Conservation (phyloP, 306 rosid genomes). For the Elaeagnus macrophylla region DNA sequence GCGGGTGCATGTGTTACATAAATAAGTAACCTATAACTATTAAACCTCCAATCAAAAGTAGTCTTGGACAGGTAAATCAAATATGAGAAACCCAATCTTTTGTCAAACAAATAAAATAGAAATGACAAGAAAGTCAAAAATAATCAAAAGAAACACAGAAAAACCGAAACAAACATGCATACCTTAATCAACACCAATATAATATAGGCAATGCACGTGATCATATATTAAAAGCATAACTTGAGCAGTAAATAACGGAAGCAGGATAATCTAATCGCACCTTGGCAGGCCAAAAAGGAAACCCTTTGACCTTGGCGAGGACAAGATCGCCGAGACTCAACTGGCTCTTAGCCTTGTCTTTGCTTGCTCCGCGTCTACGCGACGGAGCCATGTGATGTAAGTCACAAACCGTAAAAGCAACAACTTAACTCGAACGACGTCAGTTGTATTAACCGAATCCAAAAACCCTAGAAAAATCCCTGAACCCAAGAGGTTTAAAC, state of each 20-base stretch:
- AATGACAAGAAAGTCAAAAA: too few species aligned
- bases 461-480: constrained; percentile 57
- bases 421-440: constrained; percentile 14
- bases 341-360: constrained; percentile 56
- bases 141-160: not conserved
- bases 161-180: not conserved
- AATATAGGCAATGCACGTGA: not conserved
- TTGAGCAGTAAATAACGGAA: not conserved
- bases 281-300: constrained; percentile 98
- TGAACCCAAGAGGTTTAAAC: constrained; percentile 24
- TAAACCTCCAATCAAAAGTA: too few species aligned
- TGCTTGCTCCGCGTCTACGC: constrained; percentile 91
- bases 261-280: constrained; percentile 23
- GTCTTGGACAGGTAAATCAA: not conserved
- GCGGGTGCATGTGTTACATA: too few species aligned
- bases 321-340: constrained; percentile 92
- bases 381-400: constrained; percentile 68
- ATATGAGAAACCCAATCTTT: not conserved
- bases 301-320: constrained; percentile 98
- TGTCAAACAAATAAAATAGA: too few species aligned
- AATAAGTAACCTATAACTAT: too few species aligned
- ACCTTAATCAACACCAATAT: not conserved
- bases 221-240: constrained; percentile 8
- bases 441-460: constrained; percentile 8
- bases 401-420: constrained; percentile 26